Evolutionary conservation across 192 early-diverging fungal species (phyloP), one percentile per base, ranked within the genome.

Genomic region (Umbelopsis sp.): DNA sequence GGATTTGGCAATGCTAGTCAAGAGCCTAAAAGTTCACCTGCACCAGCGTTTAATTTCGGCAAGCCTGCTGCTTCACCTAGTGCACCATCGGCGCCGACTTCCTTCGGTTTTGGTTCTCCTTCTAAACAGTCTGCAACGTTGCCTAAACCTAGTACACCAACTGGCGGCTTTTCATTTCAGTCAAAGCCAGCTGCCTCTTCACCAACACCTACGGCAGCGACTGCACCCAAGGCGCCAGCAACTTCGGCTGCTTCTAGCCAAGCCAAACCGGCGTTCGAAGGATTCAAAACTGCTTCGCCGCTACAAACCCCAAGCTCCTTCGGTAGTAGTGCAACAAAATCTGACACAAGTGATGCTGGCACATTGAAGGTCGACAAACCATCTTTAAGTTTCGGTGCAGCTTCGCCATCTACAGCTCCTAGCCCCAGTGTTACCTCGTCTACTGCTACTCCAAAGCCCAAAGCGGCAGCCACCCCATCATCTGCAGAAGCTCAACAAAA

Each of bases 21-120:
- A 10, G 37, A 41, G 37, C 0, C 7, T 41, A 41, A 41, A 10
- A 9, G 48, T 18, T 52, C 49, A 51, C 21, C n/a, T 10, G 16
- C 67, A 22, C 49, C 47, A n/a, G 16, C 25, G 6, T 41, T 4
- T 10, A 6, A 41, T 9, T 41, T 41, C 37, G 37, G 37, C 37
- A 41, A 41, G 10, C 37, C 37, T 41, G 37, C 37, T 41, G 37
- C 37, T 41, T 41, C 37, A 4, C 37, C 37, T 41, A 6, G 37
- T 10, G 6, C 37, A n/a, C 48, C 48, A 33, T 10, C 67, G 12
- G 11, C 37, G 0, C 3, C 67, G 3, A 1, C 47, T 27, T 25
- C 67, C 20, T 49, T 69, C 49, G n/a, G 4, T 15, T 61, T 61
- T 33, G 55, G 33, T 61, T 61, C 51, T n/a, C 51, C 51, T 52